Base-by-base conservation (phyloP, 2,329 filamentous ascomycete genomes). In the Fusarium denticulatum region DNA sequence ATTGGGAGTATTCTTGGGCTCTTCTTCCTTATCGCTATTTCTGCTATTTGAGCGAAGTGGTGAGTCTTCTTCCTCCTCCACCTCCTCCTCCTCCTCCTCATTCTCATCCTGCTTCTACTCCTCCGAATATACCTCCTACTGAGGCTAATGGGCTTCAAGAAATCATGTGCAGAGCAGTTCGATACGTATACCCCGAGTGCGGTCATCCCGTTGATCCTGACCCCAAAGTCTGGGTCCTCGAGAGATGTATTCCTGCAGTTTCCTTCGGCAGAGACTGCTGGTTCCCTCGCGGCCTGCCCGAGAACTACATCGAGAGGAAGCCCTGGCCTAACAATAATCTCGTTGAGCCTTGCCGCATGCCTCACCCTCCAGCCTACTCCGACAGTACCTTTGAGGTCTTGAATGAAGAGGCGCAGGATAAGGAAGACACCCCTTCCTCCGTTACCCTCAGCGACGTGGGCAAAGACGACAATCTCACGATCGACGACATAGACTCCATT, bases 141-240 rank as follows among this genome's bases (percentile, higher is more conserved):
- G 24, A 46, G 11, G 12, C 15, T 65, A 28, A 65, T 13, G 10
- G 52, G 22, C 15, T 32, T 37, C n/a, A 62, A 53, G 28, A 26
- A 37, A 60, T 13, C 5, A 79, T 79, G 77, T 79, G 78, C 46
- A 67, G 69, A 26, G 62, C 73, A 2, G 36, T 77, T 42, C 63
- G 67, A 24, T 79, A 78, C 60, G 58, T 72, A 18, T 71, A 78
- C 45, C 72, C 70, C 10, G n/a, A 32, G n/a, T 79, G 78, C 53
- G 61, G 72, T 4, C 77, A 79, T 42, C 60, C 63, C 6, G 26
- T 79, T 22, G 40, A 64, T 8, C 60, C 64, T 14, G 7, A 42
- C 5, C 46, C 58, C 14, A 15, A 55, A 9, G 20, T 67, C 15
- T 77, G 65, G 68, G 40, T 28, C 6, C 32, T 76, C 14, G 72